These are phyloP conservation scores for Pholiota conissans DNA, from an alignment of 768 basidiomycete genomes.

Conservation along the genomic window DNA sequence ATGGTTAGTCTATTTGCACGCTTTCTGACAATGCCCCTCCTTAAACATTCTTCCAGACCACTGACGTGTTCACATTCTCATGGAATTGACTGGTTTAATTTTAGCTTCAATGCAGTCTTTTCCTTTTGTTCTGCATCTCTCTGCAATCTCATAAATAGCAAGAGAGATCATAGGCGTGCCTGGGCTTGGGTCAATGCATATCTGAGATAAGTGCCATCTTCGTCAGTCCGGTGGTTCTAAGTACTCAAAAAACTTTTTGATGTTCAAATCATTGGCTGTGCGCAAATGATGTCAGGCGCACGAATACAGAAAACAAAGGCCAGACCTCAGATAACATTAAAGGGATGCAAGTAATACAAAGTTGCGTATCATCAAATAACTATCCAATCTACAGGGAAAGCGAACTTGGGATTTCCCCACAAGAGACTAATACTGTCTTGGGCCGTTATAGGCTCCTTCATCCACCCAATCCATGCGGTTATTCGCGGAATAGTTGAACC, in stretches of 20 bases:
- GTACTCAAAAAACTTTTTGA: background rate
- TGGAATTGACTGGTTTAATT: background rate
- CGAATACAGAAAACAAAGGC: background rate
- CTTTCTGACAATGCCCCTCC: background rate
- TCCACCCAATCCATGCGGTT: conserved; percentile 46
- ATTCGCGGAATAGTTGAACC: conserved; percentile 29
- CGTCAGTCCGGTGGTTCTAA: background rate
- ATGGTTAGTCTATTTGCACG: background rate
- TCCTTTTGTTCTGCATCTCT: background rate
- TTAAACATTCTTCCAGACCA: background rate
- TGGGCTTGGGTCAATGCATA: background rate
- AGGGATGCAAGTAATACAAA: background rate
- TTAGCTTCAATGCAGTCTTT: background rate
- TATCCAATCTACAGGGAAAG: conserved; percentile 1
- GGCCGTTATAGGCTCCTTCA: conserved; percentile 41
- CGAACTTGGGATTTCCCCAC: background rate
- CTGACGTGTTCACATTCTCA: background rate
- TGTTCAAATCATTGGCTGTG: background rate
- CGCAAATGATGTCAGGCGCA: background rate
- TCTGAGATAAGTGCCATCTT: background rate
- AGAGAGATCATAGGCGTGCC: background rate
- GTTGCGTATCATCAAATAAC: background rate
- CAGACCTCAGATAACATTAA: too few species aligned
- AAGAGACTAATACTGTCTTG: conserved; percentile 16
- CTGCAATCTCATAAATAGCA: background rate